These are phyloP conservation scores for Beta vulgaris DNA, from an alignment of 148 eudicot species.

Conservation along the genomic window DNA sequence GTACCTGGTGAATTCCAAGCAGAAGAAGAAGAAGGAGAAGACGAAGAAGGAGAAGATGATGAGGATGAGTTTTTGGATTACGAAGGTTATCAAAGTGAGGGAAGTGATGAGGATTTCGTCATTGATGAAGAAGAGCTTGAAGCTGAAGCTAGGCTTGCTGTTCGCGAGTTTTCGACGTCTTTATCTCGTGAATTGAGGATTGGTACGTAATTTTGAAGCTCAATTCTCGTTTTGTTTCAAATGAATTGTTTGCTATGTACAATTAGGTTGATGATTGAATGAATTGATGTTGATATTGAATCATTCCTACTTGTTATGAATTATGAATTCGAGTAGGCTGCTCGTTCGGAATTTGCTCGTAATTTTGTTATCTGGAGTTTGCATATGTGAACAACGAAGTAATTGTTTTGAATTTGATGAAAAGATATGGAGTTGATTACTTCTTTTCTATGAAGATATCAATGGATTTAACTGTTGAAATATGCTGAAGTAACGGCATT, in stretches of 20 bases:
- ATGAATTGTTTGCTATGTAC: not conserved
- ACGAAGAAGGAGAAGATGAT: conserved; percentile 10
- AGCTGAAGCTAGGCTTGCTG: conserved; percentile 55
- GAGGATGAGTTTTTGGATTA: conserved; percentile 35
- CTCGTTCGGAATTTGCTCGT: not conserved
- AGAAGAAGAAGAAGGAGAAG: not conserved
- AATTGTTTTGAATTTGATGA: not conserved
- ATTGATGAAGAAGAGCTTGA: conserved; percentile 68
- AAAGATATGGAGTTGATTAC: not conserved
- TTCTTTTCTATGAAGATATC: not conserved
- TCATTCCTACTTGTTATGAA: not conserved
- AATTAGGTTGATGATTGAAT: not conserved
- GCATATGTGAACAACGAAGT: no score
- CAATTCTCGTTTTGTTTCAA: not conserved
- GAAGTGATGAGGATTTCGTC: conserved; percentile 23
- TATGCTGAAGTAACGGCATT: no score
- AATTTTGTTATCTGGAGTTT: not conserved
- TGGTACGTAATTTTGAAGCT: conserved; percentile 31
- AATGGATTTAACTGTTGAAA: no score
- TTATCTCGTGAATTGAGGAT: conserved; percentile 57
- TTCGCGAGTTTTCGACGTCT: conserved; percentile 51
- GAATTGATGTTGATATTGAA: not conserved
- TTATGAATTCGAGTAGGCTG: no score
- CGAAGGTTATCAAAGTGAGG: conserved; percentile 45
- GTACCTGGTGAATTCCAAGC: not conserved